A percentile compares a stretch with the other conserved stretches of the same genome.
Conservation (phyloP, 225 moss, liverwort and hornwort species). For the Lunularia cruciata region DNA sequence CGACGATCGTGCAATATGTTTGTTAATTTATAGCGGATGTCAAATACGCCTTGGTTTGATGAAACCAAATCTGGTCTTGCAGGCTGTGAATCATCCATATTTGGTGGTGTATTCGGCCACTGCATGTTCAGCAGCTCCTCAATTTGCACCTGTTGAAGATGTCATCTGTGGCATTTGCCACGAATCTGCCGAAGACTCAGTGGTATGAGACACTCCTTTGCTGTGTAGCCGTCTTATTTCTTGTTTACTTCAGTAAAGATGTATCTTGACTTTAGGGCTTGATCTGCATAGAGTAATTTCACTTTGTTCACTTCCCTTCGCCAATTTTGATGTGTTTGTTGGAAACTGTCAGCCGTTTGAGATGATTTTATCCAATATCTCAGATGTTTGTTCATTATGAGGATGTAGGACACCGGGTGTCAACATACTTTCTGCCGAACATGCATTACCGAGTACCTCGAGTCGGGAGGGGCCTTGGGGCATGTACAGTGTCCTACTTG, state of each 20-base stretch:
- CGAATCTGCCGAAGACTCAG: constrained; percentile 53
- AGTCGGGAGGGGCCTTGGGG: constrained; percentile 26
- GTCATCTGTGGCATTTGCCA: constrained; percentile 52
- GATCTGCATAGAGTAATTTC: neutral
- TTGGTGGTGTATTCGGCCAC: constrained; percentile 60
- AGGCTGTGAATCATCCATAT: constrained; percentile 73
- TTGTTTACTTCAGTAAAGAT: neutral
- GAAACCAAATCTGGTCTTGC: neutral
- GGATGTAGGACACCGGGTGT: constrained; percentile 47
- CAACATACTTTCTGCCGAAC: constrained; percentile 49
- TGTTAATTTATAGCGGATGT: no score
- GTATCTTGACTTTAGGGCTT: neutral
- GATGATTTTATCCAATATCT: no score
- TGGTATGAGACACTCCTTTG: constrained; percentile 31
- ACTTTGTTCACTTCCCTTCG: no score
- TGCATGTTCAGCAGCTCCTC: constrained; percentile 30
- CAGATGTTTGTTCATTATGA: neutral
- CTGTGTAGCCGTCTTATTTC: neutral
- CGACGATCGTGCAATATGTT: no score
- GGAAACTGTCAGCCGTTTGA: no score
- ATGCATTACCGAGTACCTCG: constrained; percentile 48
- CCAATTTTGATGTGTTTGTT: no score
- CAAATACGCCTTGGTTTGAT: neutral
- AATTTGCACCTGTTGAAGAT: constrained; percentile 25
- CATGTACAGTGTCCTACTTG: constrained; percentile 55